These are phyloP conservation scores for Typha latifolia DNA, from an alignment of 176 grass and related monocot species.

Conservation along the genomic window DNA sequence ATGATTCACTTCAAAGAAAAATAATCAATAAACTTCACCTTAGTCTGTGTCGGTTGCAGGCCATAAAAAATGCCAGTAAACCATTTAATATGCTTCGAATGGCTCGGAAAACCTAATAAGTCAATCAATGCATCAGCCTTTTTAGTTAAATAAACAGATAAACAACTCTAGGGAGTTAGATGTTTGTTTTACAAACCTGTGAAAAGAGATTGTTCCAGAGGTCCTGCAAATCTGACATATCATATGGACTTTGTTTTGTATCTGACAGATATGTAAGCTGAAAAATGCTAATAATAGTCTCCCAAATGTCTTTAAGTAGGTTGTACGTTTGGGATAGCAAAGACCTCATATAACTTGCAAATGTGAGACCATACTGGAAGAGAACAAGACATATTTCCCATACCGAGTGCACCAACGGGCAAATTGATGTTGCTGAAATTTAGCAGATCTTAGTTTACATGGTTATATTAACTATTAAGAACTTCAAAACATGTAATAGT, in stretches of 20 bases:
- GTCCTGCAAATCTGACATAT: constrained; percentile 43
- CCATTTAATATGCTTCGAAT: constrained; percentile 70
- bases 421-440: constrained; percentile 14
- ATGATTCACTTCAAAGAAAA: not conserved
- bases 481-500: constrained; percentile 6
- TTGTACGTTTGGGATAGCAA: constrained; percentile 37
- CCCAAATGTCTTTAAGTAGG: constrained; percentile 54
- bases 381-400: constrained; percentile 40
- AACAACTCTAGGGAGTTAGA: not conserved
- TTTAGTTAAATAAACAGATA: not conserved
- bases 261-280: constrained; percentile 53
- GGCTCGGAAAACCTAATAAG: constrained; percentile 61
- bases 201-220: constrained; percentile 95
- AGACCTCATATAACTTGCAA: constrained; percentile 28
- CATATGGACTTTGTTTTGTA: constrained; percentile 40
- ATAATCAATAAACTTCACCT: constrained; percentile 29
- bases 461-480: not conserved
- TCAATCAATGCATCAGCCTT: not conserved
- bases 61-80: constrained; percentile 39
- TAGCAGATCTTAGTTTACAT: not conserved
- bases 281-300: constrained; percentile 59
- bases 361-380: constrained; percentile 5
- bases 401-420: constrained; percentile 24
- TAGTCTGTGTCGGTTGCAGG: constrained; percentile 71
- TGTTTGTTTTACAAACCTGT: constrained; percentile 22